A percentile compares a stretch with the other conserved stretches of the same genome.
Conservation (phyloP, 805 yeast genomes). For the Saturnispora ahearnii region DNA sequence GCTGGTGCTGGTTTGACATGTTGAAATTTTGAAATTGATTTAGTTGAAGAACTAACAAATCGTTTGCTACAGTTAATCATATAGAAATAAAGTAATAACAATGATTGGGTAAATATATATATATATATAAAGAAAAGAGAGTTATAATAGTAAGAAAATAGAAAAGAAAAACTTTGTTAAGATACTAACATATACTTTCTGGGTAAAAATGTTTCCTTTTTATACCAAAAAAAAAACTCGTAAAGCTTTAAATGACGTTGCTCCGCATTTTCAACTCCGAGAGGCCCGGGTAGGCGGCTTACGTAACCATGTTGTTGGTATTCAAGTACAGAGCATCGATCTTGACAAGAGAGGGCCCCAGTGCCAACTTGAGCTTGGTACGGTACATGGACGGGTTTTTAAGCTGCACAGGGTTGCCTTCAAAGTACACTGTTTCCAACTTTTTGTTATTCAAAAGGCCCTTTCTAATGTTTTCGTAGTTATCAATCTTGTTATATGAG, state of each 20-base stretch:
- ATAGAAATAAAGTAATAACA: not conserved
- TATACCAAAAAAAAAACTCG: not conserved
- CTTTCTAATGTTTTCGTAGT: constrained; percentile 58
- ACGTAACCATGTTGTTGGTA: constrained; percentile 8
- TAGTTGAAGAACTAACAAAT: too few species aligned
- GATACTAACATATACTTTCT: too few species aligned
- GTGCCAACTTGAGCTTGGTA: constrained; percentile 64
- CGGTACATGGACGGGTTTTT: constrained; percentile 74
- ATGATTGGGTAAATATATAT: too few species aligned
- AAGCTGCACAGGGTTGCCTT: constrained; percentile 81
- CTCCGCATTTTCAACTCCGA: constrained; percentile 1
- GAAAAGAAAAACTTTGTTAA: not conserved
- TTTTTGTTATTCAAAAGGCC: constrained; percentile 54
- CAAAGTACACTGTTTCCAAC: constrained; percentile 85
- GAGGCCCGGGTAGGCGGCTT: not conserved
- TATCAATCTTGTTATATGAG: constrained; percentile 60
- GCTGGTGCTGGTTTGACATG: constrained; percentile 50
- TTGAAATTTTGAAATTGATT: not conserved
- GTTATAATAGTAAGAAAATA: too few species aligned
- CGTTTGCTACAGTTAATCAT: too few species aligned
- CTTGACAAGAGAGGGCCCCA: constrained; percentile 65
- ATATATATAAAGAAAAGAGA: not conserved
- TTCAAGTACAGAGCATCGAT: constrained; percentile 76
- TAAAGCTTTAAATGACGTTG: not conserved
- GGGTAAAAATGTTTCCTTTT: not conserved